Evolutionary conservation across 2,329 filamentous ascomycete genomes (phyloP), one percentile per base, ranked within the genome.

Genomic region (Neonectria faginata): DNA sequence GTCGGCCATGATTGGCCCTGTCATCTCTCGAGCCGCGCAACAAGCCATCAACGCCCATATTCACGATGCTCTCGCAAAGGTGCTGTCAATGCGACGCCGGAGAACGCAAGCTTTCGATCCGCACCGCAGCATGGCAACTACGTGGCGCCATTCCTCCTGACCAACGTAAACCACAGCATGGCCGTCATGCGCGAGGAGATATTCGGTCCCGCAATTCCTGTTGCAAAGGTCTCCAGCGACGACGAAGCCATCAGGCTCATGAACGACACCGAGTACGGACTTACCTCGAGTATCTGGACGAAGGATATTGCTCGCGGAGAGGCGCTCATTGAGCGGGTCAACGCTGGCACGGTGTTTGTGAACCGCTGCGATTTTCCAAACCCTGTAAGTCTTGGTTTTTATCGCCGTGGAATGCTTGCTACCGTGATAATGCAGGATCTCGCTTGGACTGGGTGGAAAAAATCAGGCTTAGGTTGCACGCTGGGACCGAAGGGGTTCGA

Each of bases 371-470:
- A 97, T 78, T 97, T 88, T 78, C 94, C 94, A 39, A 93, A 91
- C 77, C 93, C 94, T 62, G 93, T 94, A 87, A 85, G 91, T 87
- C 18, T 60, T 20, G 51, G 36, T n/a, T 5, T 5, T 7, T 22
- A 22, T 22, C 20, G 20, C 20, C 20, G 20, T 22, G 16, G 10
- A 16, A 29, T 25, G 41, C 11, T 45, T 18, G 52, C 41, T 50
- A 48, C 41, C 55, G 33, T 20, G 12, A 14, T 11, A 27, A 14
- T 14, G 2, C 29, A 94, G 92, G 93, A 97, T 79, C 87, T 97
- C 69, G 93, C 93, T 18, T 97, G 93, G 93, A 96, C 94, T 2
- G 94, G 94, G 10, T 97, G 93, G 93, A 97, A 97, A 83, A 93
- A 97, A 77, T 97, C 93, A 64, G 94, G 94, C 70, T 94, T 92